Evolutionary conservation across 1,284 basidiomycete genomes (phyloP).

Genomic region (Boletus albobrunnescens): DNA sequence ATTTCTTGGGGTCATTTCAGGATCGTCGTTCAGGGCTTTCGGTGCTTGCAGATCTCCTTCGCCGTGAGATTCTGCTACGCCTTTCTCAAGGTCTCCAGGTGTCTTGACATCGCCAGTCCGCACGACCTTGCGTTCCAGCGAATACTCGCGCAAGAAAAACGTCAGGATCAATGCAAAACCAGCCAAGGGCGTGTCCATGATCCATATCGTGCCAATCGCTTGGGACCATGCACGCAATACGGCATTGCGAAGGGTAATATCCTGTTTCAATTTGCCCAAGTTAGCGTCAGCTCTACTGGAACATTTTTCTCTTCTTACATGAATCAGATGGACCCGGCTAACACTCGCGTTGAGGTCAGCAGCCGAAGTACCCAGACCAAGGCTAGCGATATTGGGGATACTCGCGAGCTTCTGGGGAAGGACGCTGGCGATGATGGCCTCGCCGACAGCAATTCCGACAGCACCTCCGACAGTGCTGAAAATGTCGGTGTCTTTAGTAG

Average conservation of each 20-base stretch:
- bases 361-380: slow-evolving; percentile 46
- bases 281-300: not conserved
- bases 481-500: not conserved
- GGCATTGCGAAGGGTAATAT: slow-evolving; percentile 43
- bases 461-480: slow-evolving; percentile 71
- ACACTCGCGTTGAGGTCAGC: slow-evolving; percentile 57
- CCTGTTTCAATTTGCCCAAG: slow-evolving; percentile 32
- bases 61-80: not conserved
- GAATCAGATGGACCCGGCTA: slow-evolving; percentile 47
- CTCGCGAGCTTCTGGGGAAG: slow-evolving; percentile 46
- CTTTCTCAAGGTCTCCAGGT: slow-evolving; percentile 18
- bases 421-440: slow-evolving; percentile 64
- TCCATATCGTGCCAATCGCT: slow-evolving; percentile 70
- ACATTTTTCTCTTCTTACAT: slow-evolving; percentile 38
- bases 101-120: slow-evolving; percentile 34
- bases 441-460: slow-evolving; percentile 68
- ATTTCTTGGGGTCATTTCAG: slow-evolving; percentile 8
- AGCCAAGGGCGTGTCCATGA: slow-evolving; percentile 58
- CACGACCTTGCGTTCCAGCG: slow-evolving; percentile 56
- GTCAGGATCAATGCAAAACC: slow-evolving; percentile 57
- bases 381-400: slow-evolving; percentile 42
- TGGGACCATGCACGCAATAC: slow-evolving; percentile 69
- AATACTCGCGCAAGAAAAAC: slow-evolving; percentile 58
- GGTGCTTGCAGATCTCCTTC: not conserved
- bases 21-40: not conserved